Evolutionary conservation across 768 basidiomycete species (phyloP).

Genomic region (Suillus sp.): DNA sequence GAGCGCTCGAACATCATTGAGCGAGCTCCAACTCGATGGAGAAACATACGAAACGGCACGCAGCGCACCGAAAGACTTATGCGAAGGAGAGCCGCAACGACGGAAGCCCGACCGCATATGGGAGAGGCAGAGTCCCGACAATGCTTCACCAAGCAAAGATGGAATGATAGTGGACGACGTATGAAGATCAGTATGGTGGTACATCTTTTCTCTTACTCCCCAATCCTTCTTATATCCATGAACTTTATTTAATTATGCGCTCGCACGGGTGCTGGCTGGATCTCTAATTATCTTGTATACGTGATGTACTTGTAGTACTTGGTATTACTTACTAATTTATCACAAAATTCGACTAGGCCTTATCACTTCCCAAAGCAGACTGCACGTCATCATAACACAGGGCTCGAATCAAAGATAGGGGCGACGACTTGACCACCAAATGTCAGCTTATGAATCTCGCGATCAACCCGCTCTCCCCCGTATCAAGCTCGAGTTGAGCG

Average conservation of each 20-base stretch:
- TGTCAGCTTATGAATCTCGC: background rate
- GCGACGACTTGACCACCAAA: background rate
- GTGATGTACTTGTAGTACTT: background rate
- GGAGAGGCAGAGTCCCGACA: conserved; percentile 6
- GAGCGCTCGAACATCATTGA: conserved; percentile 33
- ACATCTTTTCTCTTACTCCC: background rate
- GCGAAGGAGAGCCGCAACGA: background rate
- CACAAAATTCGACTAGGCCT: background rate
- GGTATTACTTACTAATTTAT: conserved; percentile 1
- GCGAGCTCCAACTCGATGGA: conserved; percentile 32
- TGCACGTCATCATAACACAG: background rate
- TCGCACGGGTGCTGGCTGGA: background rate
- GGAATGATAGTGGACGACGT: conserved; percentile 8
- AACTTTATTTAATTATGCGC: conserved; percentile 1
- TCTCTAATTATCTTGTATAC: conserved; percentile 3
- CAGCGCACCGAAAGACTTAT: background rate
- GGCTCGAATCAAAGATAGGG: background rate
- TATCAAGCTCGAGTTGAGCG: background rate
- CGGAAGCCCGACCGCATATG: conserved; percentile 9
- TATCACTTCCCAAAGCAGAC: background rate
- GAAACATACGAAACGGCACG: conserved; percentile 13
- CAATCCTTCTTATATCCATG: background rate
- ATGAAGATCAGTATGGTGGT: background rate
- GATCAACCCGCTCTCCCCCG: background rate
- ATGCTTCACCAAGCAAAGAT: background rate